Base-by-base conservation (phyloP, 139 green algal genomes). In the Chlamydomonas eustigma region DNA sequence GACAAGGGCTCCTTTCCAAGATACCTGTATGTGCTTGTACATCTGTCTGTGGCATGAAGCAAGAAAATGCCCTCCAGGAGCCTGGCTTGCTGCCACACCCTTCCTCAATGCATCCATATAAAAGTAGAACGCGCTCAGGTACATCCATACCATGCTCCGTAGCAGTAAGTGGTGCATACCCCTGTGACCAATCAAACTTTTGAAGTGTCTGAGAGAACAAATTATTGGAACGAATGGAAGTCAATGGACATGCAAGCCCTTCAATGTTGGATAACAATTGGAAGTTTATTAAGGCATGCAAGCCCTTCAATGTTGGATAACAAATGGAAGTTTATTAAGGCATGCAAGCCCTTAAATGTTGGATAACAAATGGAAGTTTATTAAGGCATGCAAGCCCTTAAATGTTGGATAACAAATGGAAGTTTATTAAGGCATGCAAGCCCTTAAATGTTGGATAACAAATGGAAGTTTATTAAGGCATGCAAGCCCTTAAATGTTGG, bases 61-160 rank as follows among this genome's bases (percentile, higher is more conserved):
- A 85, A 1, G 88, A 71, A 31, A 90, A 63, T 0, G 84, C 88
- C 2, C 78, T 72, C 81, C 83, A 93, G 38, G 77, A 83, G 51
- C 81, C 81, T 2, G 77, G 8, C 1, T 37, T n/a, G 1, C 39
- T 66, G 37, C 80, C 84, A 67, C 88, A 93, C 28, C 69, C 81
- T 8, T 82, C 67, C 1, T 71, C 65, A 0, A 64, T 37, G 39
- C 74, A 79, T 28, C n/a, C 74, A 33, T 69, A 73, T 22, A 79
- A 2, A 4, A 64, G 35, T 1, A 79, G 30, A 22, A 34, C 35
- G 28, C 74, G 64, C 39, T 80, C 74, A n/a, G 36, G 30, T 4
- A 3, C 36, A 1, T 33, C 28, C 1, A 37, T 3, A 31, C 39
- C 50, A 44, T 75, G 50, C 3, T 37, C 39, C 36, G 5, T 18